Percentiles rank a stretch among this genome's conserved stretches.
Conservation (phyloP, 83 land plant genomes). For the Diphasiastrum complanatum region DNA sequence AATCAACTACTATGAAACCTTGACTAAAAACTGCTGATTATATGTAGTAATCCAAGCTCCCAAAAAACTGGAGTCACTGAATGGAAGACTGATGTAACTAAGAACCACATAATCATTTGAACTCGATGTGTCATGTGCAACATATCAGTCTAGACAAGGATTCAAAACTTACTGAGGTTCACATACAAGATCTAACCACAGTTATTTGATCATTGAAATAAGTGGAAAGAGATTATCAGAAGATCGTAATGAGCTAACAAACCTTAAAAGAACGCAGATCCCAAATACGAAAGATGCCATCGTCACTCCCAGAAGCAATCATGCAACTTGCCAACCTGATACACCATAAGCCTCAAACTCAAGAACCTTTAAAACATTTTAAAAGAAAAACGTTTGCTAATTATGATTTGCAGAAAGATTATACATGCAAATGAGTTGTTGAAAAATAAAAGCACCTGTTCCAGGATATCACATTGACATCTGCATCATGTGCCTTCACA, state of each 20-base stretch:
- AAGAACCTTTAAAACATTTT: neutral
- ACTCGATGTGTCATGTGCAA: too few species aligned
- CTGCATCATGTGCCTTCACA: conserved; percentile 83
- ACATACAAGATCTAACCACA: neutral
- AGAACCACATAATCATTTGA: too few species aligned
- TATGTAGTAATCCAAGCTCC: too few species aligned
- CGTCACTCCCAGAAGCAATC: conserved; percentile 96
- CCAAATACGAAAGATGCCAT: conserved; percentile 84
- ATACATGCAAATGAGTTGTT: neutral
- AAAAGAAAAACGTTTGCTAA: neutral
- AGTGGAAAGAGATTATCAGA: too few species aligned
- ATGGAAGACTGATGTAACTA: too few species aligned
- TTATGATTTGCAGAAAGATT: conserved; percentile 1
- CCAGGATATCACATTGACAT: conserved; percentile 98
- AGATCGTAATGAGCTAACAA: neutral
- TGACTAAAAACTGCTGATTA: too few species aligned
- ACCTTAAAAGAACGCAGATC: conserved; percentile 85
- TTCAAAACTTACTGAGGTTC: too few species aligned
- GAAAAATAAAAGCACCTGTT: conserved; percentile 45
- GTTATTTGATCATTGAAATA: too few species aligned
- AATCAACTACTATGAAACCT: too few species aligned
- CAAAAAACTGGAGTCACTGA: too few species aligned
- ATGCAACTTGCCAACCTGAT: conserved; percentile 79
- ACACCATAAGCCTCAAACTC: neutral
- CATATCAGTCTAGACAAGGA: too few species aligned